Conservation (phyloP, 2,329 filamentous ascomycete species). For the Rosellinia necatrix region DNA sequence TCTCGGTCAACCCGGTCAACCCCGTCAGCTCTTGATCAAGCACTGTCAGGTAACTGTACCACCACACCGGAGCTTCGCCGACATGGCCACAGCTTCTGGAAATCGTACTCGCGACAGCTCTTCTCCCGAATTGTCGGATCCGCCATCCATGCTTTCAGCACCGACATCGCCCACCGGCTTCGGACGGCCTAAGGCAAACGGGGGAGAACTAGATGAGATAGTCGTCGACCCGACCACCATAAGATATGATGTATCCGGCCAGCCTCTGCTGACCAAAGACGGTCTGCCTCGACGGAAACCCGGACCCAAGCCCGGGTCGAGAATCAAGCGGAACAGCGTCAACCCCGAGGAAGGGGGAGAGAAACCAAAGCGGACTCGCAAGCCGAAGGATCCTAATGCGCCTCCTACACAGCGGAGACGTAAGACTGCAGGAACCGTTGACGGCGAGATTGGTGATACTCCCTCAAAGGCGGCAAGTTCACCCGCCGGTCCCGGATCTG, state of each 20-base stretch:
- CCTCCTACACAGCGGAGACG: conserved; percentile 59
- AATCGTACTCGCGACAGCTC: conserved; percentile 38
- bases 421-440: conserved; percentile 50
- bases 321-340: conserved; percentile 47
- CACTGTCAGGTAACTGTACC: background rate
- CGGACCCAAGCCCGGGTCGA: conserved; percentile 66
- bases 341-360: conserved; percentile 45
- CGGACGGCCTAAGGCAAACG: conserved; percentile 33
- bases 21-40: background rate
- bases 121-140: conserved; percentile 42
- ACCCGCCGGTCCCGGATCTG: conserved; percentile 24
- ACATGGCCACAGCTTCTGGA: conserved; percentile 34
- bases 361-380: conserved; percentile 59
- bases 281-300: conserved; percentile 67
- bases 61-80: background rate
- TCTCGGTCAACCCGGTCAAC: background rate
- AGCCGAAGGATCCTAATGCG: conserved; percentile 64
- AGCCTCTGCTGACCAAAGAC: conserved; percentile 57
- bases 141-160: conserved; percentile 41
- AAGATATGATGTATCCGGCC: conserved; percentile 42
- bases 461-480: conserved; percentile 36
- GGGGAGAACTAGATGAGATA: conserved; percentile 40
- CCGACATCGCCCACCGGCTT: conserved; percentile 37
- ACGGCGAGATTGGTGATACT: conserved; percentile 38
- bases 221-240: conserved; percentile 41